Conservation (phyloP, 129 eudicot species). For the Artemisia argyi region DNA sequence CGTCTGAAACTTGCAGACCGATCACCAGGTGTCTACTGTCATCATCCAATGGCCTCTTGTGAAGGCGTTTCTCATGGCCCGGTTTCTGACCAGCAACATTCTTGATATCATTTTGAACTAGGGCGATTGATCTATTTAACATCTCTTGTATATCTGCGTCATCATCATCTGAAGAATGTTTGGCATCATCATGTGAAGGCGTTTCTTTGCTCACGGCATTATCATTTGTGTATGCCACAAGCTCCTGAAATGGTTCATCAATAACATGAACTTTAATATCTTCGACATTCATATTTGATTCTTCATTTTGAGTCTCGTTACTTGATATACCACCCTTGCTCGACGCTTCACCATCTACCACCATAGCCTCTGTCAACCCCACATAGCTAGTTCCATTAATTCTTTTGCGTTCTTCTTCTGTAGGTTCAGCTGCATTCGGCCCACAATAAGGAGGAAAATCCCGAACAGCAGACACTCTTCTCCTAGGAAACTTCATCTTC, state of each 20-base stretch:
- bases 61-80: constrained; percentile 32
- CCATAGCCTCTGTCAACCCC: neutral
- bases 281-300: constrained; percentile 11
- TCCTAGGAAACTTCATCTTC: constrained; percentile 40
- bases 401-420: constrained; percentile 37
- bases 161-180: neutral
- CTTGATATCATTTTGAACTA: constrained; percentile 18
- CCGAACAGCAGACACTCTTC: constrained; percentile 72
- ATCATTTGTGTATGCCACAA: constrained; percentile 32
- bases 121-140: constrained; percentile 16
- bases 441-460: constrained; percentile 92
- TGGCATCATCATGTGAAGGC: constrained; percentile 26
- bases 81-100: constrained; percentile 1
- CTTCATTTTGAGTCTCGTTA: constrained; percentile 22
- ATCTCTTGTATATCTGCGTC: too few relatives aligned
- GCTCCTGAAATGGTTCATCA: constrained; percentile 37
- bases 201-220: neutral
- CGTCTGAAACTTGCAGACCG: constrained; percentile 46
- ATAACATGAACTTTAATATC: constrained; percentile 20
- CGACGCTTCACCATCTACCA: too few relatives aligned
- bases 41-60: constrained; percentile 19
- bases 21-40: constrained; percentile 31
- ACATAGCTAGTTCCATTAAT: constrained; percentile 28
- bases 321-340: constrained; percentile 13
- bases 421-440: constrained; percentile 34